Base-by-base conservation (phyloP, 805 yeast species). In the Cyberlindnera petersonii region DNA sequence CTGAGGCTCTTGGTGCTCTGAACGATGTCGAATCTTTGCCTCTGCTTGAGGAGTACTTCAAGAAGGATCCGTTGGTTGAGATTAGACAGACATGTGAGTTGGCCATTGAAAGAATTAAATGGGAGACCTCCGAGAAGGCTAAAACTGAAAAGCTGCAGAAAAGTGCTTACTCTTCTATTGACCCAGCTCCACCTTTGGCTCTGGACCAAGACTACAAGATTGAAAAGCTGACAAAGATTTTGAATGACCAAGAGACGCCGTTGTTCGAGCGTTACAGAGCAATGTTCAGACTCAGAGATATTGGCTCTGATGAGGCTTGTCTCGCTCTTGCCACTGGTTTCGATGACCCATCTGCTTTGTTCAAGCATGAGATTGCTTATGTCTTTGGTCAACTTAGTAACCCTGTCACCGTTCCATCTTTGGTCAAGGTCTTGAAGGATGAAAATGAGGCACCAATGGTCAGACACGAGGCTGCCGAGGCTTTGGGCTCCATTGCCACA, bases 391-490 rank as follows among this genome's bases (percentile, higher is more conserved):
- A 93, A 70, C 72, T 93, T 60, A 85, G 95, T 61, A 87, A 86
- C 64, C 96, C 98, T 20, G 86, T 81, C 26, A 81, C 94, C 26
- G 95, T 93, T 24, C 96, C 97, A 27, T 71, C 91, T 16, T 75
- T 94, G 47, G 74, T 87, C 42, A 80, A 86, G 65, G 87, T 93
- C 4, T 74, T 94, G 53, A 79, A 79, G 52, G 77, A 86, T 61
- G 75, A 72, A 43, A 58, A 65, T 13, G 96, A 93, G 68, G 98
- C 95, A 37, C 95, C 94, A 48, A 93, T 93, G 99, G 98, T 94
- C 24, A 83, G 99, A 68, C 99, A 93, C 61, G 99, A 93, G 68
- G 98, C 98, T 42, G 98, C 98, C 19, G 99, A 93, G 68, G 98
- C 98, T 19, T 73, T 94, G 54, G 98, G 98, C 20, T 77, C 95